Evolutionary conservation across 1,139 yeast species (phyloP).

Genomic region (Debaryomyces sp.): DNA sequence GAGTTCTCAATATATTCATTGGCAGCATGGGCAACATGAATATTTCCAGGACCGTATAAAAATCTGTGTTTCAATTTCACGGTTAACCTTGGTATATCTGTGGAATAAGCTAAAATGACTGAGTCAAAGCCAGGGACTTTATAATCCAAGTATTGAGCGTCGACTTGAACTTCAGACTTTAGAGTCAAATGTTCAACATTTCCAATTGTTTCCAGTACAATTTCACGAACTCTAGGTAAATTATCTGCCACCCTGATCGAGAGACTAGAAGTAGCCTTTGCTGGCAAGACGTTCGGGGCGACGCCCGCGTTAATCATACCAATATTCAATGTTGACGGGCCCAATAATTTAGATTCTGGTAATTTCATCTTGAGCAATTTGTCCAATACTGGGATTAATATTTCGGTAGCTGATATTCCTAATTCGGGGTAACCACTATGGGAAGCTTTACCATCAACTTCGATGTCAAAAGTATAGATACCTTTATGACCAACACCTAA

Average conservation of each 20-base stretch:
- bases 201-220: conserved; percentile 38
- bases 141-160: conserved; percentile 55
- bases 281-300: conserved; percentile 67
- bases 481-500: conserved; percentile 77
- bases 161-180: conserved; percentile 10
- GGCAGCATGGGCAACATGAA: conserved; percentile 66
- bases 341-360: conserved; percentile 57
- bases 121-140: conserved; percentile 67
- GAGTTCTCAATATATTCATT: conserved; percentile 55
- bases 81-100: conserved; percentile 62
- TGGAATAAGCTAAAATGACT: conserved; percentile 58
- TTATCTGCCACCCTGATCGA: conserved; percentile 59
- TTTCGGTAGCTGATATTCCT: conserved; percentile 65
- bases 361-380: conserved; percentile 35
- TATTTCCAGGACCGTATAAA: conserved; percentile 71
- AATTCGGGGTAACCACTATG: conserved; percentile 75
- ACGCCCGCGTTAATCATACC: conserved; percentile 63
- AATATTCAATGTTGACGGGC: conserved; percentile 63
- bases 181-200: conserved; percentile 27
- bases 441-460: conserved; percentile 58
- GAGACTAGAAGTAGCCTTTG: conserved; percentile 52
- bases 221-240: conserved; percentile 35
- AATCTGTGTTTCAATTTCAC: conserved; percentile 43
- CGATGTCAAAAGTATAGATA: conserved; percentile 40
- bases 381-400: conserved; percentile 52